Percentiles rank a stretch among this genome's conserved stretches.
These are phyloP conservation scores for Periconia sp. DNA, from an alignment of 2,329 filamentous ascomycete species.

Conservation along the genomic window DNA sequence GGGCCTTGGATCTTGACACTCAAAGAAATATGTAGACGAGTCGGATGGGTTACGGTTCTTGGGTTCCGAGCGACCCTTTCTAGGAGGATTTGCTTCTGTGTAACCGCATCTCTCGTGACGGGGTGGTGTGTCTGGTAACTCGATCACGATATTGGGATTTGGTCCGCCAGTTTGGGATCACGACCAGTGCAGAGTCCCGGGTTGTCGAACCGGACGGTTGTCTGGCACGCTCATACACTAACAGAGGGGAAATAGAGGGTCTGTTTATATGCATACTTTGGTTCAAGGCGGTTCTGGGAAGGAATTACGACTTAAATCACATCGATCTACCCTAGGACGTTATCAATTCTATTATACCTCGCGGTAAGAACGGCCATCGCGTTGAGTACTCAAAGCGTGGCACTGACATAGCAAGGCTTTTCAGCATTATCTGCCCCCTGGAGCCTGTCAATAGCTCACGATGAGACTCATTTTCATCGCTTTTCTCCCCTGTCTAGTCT, in stretches of 20 bases:
- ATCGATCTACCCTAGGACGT: background rate
- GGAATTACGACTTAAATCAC: background rate
- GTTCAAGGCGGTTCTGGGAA: background rate
- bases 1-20: background rate
- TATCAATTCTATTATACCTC: background rate
- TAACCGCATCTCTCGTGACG: background rate
- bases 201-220: too few relatives aligned
- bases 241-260: too few relatives aligned
- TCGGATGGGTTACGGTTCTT: background rate
- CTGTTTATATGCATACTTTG: background rate
- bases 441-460: background rate
- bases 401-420: background rate
- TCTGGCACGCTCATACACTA: too few relatives aligned
- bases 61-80: background rate
- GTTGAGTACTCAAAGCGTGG: background rate
- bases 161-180: too few relatives aligned
- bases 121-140: background rate
- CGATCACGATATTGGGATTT: too few relatives aligned
- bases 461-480: conserved; percentile 14
- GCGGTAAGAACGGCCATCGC: too few relatives aligned
- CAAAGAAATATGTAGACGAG: background rate
- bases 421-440: background rate
- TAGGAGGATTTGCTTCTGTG: background rate
- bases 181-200: too few relatives aligned
- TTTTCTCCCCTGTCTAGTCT: conserved; percentile 8